These are phyloP conservation scores for Starmerella davenportii DNA, from an alignment of 805 yeast genomes.

Conservation along the genomic window DNA sequence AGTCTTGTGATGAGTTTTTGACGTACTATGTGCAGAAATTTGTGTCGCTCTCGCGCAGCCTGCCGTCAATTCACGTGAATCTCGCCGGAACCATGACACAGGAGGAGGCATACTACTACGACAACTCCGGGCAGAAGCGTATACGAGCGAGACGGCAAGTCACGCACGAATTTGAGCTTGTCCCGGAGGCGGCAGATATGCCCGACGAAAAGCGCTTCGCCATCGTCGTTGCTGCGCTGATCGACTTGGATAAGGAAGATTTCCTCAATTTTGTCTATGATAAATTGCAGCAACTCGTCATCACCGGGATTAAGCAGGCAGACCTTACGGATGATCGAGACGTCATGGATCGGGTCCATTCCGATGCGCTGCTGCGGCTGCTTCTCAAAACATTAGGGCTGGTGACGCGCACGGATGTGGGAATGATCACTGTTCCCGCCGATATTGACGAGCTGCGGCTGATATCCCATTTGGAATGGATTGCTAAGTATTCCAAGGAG, in stretches of 20 bases:
- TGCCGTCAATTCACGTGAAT: slow-evolving; percentile 43
- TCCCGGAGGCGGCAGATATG: slow-evolving; percentile 9
- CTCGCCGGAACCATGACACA: slow-evolving; percentile 44
- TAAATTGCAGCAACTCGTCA: slow-evolving; percentile 24
- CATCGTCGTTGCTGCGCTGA: slow-evolving; percentile 33
- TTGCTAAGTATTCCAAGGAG: slow-evolving; percentile 28
- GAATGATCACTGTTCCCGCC: slow-evolving; percentile 28
- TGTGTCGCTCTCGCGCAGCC: slow-evolving; percentile 29
- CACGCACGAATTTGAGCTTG: slow-evolving; percentile 19
- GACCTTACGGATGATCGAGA: slow-evolving; percentile 15
- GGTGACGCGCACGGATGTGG: slow-evolving; percentile 21
- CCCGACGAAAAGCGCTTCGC: slow-evolving; percentile 32
- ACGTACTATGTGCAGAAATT: slow-evolving; percentile 46
- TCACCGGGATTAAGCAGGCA: slow-evolving; percentile 4
- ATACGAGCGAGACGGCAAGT: slow-evolving; percentile 9
- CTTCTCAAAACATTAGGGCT: slow-evolving; percentile 31
- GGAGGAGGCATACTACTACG: slow-evolving; percentile 30
- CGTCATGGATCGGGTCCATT: slow-evolving; percentile 22
- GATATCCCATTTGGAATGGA: slow-evolving; percentile 22
- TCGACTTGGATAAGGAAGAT: slow-evolving; percentile 28
- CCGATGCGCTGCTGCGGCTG: slow-evolving; percentile 34
- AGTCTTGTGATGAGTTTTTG: slow-evolving; percentile 47
- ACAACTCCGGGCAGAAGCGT: slow-evolving; percentile 40
- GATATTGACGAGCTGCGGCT: slow-evolving; percentile 23
- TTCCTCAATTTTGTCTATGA: slow-evolving; percentile 30